A percentile compares a stretch with the other conserved stretches of the same genome.
Conservation (phyloP, 208 protist genomes). For the Wallacemonas collosoma region DNA sequence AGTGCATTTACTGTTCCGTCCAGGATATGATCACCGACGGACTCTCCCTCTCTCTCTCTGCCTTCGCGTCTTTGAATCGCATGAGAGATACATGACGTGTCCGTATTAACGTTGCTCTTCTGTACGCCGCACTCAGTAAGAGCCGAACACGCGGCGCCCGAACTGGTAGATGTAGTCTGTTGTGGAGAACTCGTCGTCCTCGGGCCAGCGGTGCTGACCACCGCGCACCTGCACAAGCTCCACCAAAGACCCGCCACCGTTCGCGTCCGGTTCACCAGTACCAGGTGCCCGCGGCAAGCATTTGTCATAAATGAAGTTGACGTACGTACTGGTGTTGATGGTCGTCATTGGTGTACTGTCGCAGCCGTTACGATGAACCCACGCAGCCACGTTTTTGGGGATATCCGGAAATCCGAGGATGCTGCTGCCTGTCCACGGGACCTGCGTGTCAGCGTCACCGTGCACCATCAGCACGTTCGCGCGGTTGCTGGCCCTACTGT, state of each 20-base stretch:
- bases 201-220: constrained; percentile 52
- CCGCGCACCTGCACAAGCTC: constrained; percentile 56
- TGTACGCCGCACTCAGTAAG: constrained; percentile 22
- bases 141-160: constrained; percentile 38
- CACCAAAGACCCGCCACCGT: constrained; percentile 19
- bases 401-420: constrained; percentile 60
- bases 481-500: constrained; percentile 14
- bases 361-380: constrained; percentile 52
- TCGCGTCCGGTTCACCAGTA: neutral
- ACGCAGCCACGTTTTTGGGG: constrained; percentile 39
- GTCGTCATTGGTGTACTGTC: constrained; percentile 23
- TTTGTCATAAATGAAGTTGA: constrained; percentile 47
- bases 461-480: constrained; percentile 74
- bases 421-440: constrained; percentile 58
- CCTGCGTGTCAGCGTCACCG: constrained; percentile 58
- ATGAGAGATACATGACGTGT: no score
- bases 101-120: neutral
- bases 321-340: constrained; percentile 40
- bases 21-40: neutral
- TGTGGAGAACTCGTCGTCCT: constrained; percentile 56
- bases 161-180: constrained; percentile 75
- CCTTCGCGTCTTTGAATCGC: neutral
- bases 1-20: no score
- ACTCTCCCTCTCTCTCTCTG: neutral
- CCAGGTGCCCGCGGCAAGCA: constrained; percentile 23